Evolutionary conservation across 495 filamentous ascomycete species (phyloP), one percentile per base, ranked within the genome.

Genomic region (Neurospora discreta): DNA sequence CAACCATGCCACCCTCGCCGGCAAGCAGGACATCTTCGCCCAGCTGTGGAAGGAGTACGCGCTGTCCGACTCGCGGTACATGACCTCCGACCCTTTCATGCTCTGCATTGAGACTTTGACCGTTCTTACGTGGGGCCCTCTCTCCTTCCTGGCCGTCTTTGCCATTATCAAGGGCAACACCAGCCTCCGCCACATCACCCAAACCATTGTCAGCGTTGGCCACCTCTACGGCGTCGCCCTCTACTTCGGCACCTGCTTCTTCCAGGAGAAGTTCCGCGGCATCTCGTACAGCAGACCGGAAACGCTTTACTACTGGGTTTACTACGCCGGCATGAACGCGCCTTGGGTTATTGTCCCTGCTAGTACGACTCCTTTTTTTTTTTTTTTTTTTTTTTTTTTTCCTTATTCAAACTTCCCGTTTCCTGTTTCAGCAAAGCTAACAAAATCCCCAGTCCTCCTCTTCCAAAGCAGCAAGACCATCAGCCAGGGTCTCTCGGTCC

Each of bases 31-130:
- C 38, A 75, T 94, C 1, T 89, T 93, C 52, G 90, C 90, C 1
- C 92, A 95, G 80, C 80, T 95, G 42, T 96, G 93, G 93, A 96
- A 95, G 76, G 93, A 96, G 77, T 96, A 96, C 83, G 86, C 91
- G 8, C 84, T 91, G 43, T 93, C 91, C 20, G 93, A 96, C 80
- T 94, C 92, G 39, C 87, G 93, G 42, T 96, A 96, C 74, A 82
- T 96, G 77, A 92, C 89, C 5, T 87, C 87, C 10, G 90, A 97
- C 76, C 85, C 88, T 1, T 91, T 96, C 77, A 92, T 96, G 72
- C 82, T 96, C 3, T 93, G 91, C 76, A 90, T 97, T 81, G 93
- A 97, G 83, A 88, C 85, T 18, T 87, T 97, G 71, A 97, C 93
- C 2, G 88, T 88, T 23, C 68, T 81, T 42, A 73, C 87, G 74